Conservation (phyloP, 306 rosid species). For the Lathyrus aphaca region DNA sequence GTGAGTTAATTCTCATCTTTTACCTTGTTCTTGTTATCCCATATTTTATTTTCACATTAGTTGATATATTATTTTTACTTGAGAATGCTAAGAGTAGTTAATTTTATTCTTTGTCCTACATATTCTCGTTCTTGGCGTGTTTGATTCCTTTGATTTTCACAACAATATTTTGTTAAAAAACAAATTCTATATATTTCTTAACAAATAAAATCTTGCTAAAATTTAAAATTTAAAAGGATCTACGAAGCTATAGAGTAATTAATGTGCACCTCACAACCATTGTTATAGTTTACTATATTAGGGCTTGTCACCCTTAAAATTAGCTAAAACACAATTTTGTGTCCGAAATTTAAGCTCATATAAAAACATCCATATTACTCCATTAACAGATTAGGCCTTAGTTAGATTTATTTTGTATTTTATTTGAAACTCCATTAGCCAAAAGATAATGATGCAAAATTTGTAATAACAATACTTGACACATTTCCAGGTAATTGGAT, state of each 20-base stretch:
- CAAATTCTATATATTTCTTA: background rate
- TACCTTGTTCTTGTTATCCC: too few relatives aligned
- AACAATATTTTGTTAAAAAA: too few relatives aligned
- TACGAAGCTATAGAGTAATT: conserved; percentile 18
- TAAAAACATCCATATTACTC: conserved; percentile 3
- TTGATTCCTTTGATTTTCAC: too few relatives aligned
- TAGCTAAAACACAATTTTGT: conserved; percentile 21
- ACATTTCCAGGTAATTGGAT: background rate
- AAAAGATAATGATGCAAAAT: background rate
- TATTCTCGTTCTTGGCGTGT: too few relatives aligned
- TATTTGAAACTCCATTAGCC: background rate
- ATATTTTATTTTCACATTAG: too few relatives aligned
- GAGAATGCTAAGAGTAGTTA: too few relatives aligned
- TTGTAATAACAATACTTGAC: background rate
- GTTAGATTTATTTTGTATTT: conserved; percentile 13
- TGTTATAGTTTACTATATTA: conserved; percentile 34
- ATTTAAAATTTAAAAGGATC: conserved; percentile 5
- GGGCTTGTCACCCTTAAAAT: conserved; percentile 6
- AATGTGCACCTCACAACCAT: conserved; percentile 29
- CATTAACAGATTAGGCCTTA: conserved; percentile 15
- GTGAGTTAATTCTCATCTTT: too few relatives aligned
- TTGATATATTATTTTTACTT: too few relatives aligned
- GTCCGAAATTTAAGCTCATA: conserved; percentile 24
- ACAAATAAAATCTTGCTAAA: background rate
- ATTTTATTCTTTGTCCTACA: too few relatives aligned